Evolutionary conservation across 176 grass and related monocot species (phyloP).

Genomic region (Musa itinerans): DNA sequence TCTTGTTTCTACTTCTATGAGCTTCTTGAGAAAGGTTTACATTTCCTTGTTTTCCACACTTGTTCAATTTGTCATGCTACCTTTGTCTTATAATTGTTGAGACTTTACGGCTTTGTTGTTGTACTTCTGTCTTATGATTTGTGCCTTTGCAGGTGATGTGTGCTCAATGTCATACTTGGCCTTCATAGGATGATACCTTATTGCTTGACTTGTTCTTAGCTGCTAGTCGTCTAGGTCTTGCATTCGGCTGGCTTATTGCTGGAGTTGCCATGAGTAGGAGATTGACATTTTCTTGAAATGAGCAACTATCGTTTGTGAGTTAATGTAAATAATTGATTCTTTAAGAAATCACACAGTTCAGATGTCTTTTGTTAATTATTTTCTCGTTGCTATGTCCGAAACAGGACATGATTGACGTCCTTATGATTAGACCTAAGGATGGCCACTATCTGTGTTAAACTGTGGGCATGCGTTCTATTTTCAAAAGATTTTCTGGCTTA

Average conservation of each 20-base stretch:
- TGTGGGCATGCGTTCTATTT: too few species aligned
- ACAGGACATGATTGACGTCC: too few species aligned
- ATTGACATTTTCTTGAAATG: neutral
- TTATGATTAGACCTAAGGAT: too few species aligned
- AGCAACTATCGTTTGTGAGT: neutral
- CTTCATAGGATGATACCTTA: neutral
- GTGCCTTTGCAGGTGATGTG: neutral
- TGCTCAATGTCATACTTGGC: neutral
- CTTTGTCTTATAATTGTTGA: neutral
- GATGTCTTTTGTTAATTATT: too few species aligned
- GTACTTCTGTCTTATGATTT: neutral
- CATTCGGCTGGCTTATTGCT: neutral
- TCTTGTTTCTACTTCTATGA: neutral
- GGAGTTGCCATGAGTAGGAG: neutral
- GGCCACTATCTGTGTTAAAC: too few species aligned
- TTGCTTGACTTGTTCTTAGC: neutral
- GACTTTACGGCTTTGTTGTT: too few species aligned
- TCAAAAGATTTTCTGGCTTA: too few species aligned
- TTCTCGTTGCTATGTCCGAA: too few species aligned
- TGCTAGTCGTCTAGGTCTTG: neutral
- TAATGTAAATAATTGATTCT: too few species aligned
- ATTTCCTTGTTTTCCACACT: neutral
- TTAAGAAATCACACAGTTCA: too few species aligned
- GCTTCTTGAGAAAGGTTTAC: neutral
- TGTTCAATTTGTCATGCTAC: neutral